Evolutionary conservation across 1,139 yeast genomes (phyloP).

Genomic region (Diutina sp.): DNA sequence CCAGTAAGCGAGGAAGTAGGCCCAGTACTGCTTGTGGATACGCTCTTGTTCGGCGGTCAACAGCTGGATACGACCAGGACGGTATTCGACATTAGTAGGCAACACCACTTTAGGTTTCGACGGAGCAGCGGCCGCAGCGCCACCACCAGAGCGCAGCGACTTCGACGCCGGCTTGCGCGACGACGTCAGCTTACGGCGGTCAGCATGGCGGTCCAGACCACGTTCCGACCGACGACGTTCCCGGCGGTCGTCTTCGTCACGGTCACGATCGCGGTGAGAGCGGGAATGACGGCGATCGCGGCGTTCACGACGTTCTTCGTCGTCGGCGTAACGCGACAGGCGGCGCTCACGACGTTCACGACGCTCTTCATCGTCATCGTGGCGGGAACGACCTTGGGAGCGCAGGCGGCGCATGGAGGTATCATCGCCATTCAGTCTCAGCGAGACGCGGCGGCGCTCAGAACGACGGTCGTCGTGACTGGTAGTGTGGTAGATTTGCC

Average conservation of each 20-base stretch:
- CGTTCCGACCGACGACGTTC: conserved; percentile 1
- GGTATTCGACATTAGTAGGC: background rate
- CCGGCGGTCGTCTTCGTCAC: background rate
- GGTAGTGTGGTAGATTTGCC: background rate
- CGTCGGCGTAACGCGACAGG: background rate
- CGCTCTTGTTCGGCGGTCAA: conserved; percentile 53
- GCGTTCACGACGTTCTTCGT: background rate
- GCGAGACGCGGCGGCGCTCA: background rate
- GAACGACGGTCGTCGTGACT: conserved; percentile 1
- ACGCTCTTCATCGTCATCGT: background rate
- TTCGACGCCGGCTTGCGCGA: background rate
- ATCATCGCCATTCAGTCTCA: background rate
- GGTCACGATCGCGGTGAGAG: background rate
- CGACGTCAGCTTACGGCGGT: background rate
- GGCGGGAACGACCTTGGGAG: background rate
- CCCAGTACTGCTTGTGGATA: conserved; percentile 66
- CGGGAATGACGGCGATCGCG: conserved; percentile 1
- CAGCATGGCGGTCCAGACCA: background rate
- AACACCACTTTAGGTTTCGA: background rate
- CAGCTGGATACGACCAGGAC: conserved; percentile 46
- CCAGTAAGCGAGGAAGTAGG: conserved; percentile 45
- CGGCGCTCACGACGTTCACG: background rate
- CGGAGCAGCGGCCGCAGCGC: background rate
- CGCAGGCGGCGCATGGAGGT: background rate
- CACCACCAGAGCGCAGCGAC: background rate